These are phyloP conservation scores for Astragalus glycyphyllos DNA, from an alignment of 306 rosid genomes.

Conservation along the genomic window DNA sequence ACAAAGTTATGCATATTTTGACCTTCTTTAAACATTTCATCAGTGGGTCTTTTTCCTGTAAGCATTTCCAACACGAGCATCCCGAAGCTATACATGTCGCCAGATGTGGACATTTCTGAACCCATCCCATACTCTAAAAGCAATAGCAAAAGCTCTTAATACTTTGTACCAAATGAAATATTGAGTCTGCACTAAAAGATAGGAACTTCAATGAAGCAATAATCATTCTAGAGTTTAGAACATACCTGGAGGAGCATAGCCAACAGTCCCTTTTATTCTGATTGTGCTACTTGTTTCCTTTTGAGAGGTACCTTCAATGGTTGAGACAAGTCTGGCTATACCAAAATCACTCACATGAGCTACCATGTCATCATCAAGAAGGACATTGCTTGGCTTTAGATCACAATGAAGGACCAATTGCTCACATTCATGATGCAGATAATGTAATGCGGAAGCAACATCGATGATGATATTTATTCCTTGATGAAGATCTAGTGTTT, in stretches of 20 bases:
- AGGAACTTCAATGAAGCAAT: background rate
- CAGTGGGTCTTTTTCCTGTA: constrained; percentile 2
- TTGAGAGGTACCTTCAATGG: background rate
- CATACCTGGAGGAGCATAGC: constrained; percentile 44
- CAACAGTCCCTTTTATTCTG: constrained; percentile 44
- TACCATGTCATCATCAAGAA: constrained; percentile 31
- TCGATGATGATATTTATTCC: constrained; percentile 25
- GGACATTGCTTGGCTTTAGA: constrained; percentile 41
- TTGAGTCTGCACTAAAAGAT: background rate
- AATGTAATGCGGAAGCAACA: constrained; percentile 33
- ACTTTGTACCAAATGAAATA: background rate
- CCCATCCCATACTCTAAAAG: constrained; percentile 31
- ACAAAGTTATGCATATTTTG: constrained; percentile 7
- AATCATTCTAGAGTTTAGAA: background rate
- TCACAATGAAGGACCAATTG: constrained; percentile 30
- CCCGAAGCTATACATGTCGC: constrained; percentile 18
- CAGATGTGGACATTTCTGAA: background rate
- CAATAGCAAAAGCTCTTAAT: background rate
- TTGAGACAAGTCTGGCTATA: constrained; percentile 15
- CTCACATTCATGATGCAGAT: constrained; percentile 20
- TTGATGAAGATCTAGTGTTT: background rate
- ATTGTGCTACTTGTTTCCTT: no score
- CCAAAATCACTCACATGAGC: constrained; percentile 39
- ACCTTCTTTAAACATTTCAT: background rate
- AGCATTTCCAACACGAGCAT: constrained; percentile 3